phyloP scores from a whole-genome alignment of 2,329 filamentous ascomycete species.

The Mycogone perniciosa region DNA sequence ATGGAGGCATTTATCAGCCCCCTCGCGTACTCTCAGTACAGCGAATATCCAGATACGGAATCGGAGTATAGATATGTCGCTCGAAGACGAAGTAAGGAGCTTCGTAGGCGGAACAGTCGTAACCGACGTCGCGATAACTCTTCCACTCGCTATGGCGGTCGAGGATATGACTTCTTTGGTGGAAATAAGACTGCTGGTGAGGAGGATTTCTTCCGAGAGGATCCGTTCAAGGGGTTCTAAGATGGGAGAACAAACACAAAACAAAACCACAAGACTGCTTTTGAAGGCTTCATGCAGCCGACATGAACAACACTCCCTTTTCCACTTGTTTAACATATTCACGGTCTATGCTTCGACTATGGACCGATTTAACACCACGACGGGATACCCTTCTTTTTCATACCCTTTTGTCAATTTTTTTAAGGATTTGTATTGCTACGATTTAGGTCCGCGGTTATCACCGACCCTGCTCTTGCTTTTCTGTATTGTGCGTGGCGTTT shows the following conservation, averaged over 20 bases:
- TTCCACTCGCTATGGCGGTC: constrained; percentile 25
- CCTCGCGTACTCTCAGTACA: constrained; percentile 42
- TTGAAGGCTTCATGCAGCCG: not conserved
- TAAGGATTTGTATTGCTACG: constrained; percentile 8
- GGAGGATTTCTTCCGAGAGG: constrained; percentile 53
- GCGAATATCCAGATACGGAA: constrained; percentile 42
- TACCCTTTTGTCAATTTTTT: constrained; percentile 1
- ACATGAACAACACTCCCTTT: constrained; percentile 1
- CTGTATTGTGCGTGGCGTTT: not conserved
- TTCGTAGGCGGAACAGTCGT: constrained; percentile 46
- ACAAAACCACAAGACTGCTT: not conserved
- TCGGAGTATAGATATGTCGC: constrained; percentile 44
- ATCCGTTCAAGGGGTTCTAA: constrained; percentile 58
- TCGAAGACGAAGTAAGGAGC: constrained; percentile 50
- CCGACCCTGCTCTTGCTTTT: constrained; percentile 5
- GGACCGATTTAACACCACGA: constrained; percentile 10
- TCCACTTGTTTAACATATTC: constrained; percentile 1
- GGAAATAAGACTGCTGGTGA: constrained; percentile 43
- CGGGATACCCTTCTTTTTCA: constrained; percentile 14
- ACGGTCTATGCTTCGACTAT: not conserved
- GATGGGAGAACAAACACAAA: not conserved
- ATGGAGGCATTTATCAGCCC: constrained; percentile 95
- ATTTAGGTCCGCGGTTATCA: constrained; percentile 6
- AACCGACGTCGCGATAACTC: constrained; percentile 49
- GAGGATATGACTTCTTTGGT: constrained; percentile 43